Conservation (phyloP, 331 rosid genomes). For the Erythrophleum ivorense region DNA sequence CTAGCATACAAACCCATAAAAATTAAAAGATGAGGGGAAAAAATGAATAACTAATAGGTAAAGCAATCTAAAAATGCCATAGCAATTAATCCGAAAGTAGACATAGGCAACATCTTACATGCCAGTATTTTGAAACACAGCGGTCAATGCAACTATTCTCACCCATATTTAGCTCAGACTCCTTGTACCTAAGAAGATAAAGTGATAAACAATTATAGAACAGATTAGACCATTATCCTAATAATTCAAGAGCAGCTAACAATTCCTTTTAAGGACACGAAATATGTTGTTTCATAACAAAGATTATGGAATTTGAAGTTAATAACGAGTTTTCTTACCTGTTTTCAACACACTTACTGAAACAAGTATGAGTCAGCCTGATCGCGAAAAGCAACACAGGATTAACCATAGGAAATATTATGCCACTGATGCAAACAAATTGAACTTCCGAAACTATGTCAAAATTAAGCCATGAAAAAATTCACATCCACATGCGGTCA, state of each 20-base stretch:
- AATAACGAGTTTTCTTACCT: constrained; percentile 54
- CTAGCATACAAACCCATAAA: background rate
- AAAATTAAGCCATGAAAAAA: background rate
- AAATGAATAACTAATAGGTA: background rate
- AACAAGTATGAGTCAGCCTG: constrained; percentile 97
- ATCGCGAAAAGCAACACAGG: constrained; percentile 18
- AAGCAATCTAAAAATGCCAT: background rate
- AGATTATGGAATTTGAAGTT: constrained; percentile 21
- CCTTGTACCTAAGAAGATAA: constrained; percentile 79
- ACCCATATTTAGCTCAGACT: constrained; percentile 93
- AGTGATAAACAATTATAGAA: background rate
- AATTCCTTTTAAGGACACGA: background rate
- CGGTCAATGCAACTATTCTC: constrained; percentile 98
- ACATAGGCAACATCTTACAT: constrained; percentile 57
- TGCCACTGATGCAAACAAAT: constrained; percentile 13
- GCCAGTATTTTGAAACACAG: constrained; percentile 97
- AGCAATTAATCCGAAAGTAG: background rate
- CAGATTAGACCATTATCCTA: constrained; percentile 3
- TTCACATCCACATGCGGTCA: background rate
- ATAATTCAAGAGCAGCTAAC: background rate
- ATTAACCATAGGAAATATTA: constrained; percentile 30
- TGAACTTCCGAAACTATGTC: background rate
- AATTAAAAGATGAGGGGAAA: background rate
- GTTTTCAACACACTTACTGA: constrained; percentile 89
- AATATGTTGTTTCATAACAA: background rate